A percentile compares a stretch with the other conserved stretches of the same genome.
Evolutionary conservation across 1,284 basidiomycete genomes (phyloP).

Genomic region (Heterobasidion irregulare): DNA sequence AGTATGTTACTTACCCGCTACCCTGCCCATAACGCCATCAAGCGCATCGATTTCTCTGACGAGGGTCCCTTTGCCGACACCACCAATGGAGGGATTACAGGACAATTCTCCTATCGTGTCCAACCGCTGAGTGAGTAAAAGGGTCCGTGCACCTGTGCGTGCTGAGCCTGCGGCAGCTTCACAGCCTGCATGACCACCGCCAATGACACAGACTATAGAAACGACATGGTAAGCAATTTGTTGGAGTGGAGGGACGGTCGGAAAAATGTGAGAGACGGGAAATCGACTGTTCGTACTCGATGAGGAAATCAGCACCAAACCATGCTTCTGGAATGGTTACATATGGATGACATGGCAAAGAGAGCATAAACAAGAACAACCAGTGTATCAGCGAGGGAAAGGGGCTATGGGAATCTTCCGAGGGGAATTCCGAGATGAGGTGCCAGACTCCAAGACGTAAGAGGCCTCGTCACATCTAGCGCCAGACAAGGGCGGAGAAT

Average conservation of each 20-base stretch:
- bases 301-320: too few species aligned
- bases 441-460: too few species aligned
- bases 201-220: slow-evolving; percentile 70
- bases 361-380: too few species aligned
- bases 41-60: slow-evolving; percentile 86
- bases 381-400: too few species aligned
- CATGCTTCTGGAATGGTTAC: too few species aligned
- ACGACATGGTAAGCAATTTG: neutral
- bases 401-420: too few species aligned
- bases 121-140: slow-evolving; percentile 74
- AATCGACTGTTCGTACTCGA: too few species aligned
- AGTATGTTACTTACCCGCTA: slow-evolving; percentile 45
- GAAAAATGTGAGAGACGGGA: neutral
- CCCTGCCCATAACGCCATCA: slow-evolving; percentile 71
- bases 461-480: too few species aligned
- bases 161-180: slow-evolving; percentile 86
- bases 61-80: slow-evolving; percentile 85
- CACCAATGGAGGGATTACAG: slow-evolving; percentile 85
- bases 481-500: too few species aligned
- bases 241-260: neutral
- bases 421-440: too few species aligned
- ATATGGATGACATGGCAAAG: too few species aligned
- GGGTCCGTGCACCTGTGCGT: slow-evolving; percentile 70
- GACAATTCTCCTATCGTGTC: slow-evolving; percentile 84
- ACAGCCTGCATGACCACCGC: slow-evolving; percentile 89